Conservation (phyloP, 305 asterid genomes). For the Fraxinus dipetala region DNA sequence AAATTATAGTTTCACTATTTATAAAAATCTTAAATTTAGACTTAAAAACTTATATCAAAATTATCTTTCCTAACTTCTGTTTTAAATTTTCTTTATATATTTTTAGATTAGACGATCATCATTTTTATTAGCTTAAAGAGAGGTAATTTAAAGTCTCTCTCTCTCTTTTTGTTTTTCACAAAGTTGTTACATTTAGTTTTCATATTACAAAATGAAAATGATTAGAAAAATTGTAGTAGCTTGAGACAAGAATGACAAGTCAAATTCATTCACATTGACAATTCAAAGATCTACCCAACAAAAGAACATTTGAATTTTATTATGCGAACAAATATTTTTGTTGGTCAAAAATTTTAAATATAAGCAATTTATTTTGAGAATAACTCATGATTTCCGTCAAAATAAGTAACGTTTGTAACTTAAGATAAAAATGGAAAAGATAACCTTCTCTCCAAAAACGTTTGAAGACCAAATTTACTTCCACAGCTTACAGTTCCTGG, state of each 20-base stretch:
- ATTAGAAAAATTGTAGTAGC: background rate
- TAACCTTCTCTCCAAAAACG: background rate
- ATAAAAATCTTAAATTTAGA: too few species aligned
- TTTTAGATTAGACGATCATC: background rate
- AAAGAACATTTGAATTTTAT: background rate
- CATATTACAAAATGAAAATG: background rate
- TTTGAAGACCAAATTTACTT: background rate
- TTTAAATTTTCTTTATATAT: background rate
- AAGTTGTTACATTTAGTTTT: background rate
- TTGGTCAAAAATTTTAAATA: background rate
- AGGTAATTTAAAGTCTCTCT: background rate
- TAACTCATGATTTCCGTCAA: background rate
- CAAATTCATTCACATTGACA: background rate
- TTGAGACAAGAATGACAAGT: background rate
- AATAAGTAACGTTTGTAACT: background rate
- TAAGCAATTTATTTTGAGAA: background rate
- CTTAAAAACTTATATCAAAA: background rate
- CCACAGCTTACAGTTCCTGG: background rate
- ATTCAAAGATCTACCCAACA: background rate
- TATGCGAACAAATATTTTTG: background rate
- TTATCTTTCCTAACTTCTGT: background rate
- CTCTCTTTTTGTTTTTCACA: background rate
- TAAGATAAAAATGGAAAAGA: background rate
- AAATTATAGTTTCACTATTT: background rate
- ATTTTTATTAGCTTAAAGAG: background rate